These are phyloP conservation scores for Solanum ossicruentum DNA, from an alignment of 257 asterid genomes.

Conservation along the genomic window DNA sequence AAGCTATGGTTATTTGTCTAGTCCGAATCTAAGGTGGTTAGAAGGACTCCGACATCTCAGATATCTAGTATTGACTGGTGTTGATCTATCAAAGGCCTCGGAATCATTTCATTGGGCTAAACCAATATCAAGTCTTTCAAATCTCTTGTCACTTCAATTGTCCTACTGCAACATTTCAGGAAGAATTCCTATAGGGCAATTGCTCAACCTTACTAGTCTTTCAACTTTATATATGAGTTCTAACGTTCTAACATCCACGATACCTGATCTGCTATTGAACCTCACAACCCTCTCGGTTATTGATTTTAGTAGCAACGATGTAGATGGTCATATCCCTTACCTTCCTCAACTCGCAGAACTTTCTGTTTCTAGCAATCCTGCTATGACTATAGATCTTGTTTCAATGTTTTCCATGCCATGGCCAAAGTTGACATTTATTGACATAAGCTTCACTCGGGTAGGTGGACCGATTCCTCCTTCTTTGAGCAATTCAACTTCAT, in stretches of 20 bases:
- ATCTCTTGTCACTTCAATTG: background rate
- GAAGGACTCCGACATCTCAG: background rate
- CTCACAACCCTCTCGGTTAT: background rate
- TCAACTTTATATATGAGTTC: background rate
- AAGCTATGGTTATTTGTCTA: background rate
- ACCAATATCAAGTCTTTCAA: background rate
- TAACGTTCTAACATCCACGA: background rate
- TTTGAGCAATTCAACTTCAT: background rate
- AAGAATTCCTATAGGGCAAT: background rate
- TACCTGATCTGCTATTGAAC: background rate
- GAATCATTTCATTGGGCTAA: background rate
- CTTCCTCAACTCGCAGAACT: background rate
- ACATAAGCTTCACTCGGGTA: background rate
- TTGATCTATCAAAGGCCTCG: background rate
- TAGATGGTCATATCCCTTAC: conserved; percentile 1
- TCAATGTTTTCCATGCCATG: background rate
- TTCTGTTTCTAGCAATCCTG: background rate
- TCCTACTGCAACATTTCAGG: conserved; percentile 1
- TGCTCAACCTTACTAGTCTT: conserved; percentile 1
- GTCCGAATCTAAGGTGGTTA: conserved; percentile 4
- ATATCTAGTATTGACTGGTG: background rate
- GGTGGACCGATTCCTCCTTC: background rate
- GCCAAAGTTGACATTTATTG: background rate
- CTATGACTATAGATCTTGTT: background rate
- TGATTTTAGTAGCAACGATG: background rate